Evolutionary conservation across 116 monocot species (phyloP).

Genomic region (Trichopus zeylanicus): DNA sequence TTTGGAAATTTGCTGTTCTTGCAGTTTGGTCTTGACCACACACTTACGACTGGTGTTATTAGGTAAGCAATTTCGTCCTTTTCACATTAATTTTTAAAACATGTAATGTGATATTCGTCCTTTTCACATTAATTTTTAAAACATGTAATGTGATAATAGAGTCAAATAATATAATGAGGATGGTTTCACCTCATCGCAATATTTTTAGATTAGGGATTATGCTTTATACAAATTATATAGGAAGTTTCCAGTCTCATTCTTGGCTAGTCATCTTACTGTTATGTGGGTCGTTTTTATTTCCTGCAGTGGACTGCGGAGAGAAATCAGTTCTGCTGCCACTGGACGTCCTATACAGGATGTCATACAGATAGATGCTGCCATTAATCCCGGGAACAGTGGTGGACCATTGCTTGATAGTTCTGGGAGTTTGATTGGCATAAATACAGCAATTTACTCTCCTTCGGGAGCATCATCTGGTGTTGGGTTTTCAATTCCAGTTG

Average conservation of each 20-base stretch:
- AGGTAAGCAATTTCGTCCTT: slow-evolving; percentile 33
- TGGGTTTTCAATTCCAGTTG: slow-evolving; percentile 98
- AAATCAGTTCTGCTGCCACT: slow-evolving; percentile 98
- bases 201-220: not conserved
- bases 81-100: slow-evolving; percentile 3
- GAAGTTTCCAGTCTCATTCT: not conserved
- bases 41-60: slow-evolving; percentile 99
- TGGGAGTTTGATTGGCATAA: slow-evolving; percentile 93
- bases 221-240: not conserved
- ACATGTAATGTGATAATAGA: not conserved
- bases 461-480: slow-evolving; percentile 99
- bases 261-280: not conserved
- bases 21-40: slow-evolving; percentile 99
- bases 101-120: not conserved
- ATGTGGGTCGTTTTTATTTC: not conserved
- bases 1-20: slow-evolving; percentile 10
- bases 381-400: slow-evolving; percentile 97
- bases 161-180: not conserved
- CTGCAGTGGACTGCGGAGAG: slow-evolving; percentile 83
- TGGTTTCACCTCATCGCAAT: not conserved
- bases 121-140: not conserved
- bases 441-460: slow-evolving; percentile 97
- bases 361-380: slow-evolving; percentile 96
- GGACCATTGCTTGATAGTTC: slow-evolving; percentile 95
- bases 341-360: slow-evolving; percentile 99